Conservation (phyloP, 2,329 filamentous ascomycete species). For the Diaporthe longicolla region DNA sequence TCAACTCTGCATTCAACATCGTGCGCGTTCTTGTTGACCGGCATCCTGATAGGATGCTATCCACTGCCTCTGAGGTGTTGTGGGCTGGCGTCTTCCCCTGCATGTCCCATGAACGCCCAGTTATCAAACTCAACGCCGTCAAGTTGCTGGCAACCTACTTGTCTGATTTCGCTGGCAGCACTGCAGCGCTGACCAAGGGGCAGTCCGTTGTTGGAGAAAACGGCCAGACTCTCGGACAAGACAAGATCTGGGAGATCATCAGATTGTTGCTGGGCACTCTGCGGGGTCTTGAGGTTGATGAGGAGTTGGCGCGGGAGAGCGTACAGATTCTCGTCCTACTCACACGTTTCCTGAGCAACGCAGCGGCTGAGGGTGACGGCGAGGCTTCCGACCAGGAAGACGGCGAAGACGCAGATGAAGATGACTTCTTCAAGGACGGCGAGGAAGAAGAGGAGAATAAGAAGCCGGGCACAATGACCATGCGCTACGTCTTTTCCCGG, state of each 20-base stretch:
- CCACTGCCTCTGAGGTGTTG: conserved; percentile 70
- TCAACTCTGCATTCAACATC: conserved; percentile 80
- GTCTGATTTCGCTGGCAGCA: conserved; percentile 79
- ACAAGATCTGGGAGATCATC: conserved; percentile 74
- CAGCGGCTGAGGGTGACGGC: conserved; percentile 61
- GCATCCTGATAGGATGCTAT: conserved; percentile 75
- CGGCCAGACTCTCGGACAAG: conserved; percentile 76
- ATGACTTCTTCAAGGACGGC: conserved; percentile 50
- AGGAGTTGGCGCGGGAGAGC: conserved; percentile 82
- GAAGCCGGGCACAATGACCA: conserved; percentile 62
- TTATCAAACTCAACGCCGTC: conserved; percentile 83
- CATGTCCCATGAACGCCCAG: conserved; percentile 78
- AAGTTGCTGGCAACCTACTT: conserved; percentile 84
- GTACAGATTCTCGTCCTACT: conserved; percentile 89
- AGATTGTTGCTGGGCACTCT: conserved; percentile 67
- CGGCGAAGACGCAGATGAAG: conserved; percentile 55
- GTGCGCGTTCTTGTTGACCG: conserved; percentile 77
- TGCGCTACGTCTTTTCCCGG: conserved; percentile 84
- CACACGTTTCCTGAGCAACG: conserved; percentile 70
- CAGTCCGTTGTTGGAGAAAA: conserved; percentile 78
- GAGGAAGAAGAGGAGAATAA: conserved; percentile 52
- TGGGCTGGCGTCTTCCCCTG: conserved; percentile 80
- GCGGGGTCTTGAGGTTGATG: conserved; percentile 74
- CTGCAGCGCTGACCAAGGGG: conserved; percentile 62
- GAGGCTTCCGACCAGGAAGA: conserved; percentile 58